Evolutionary conservation across 164 flowering plant genomes (phyloP), one percentile per base, ranked within the genome.

Genomic region (Taxillus chinensis): DNA sequence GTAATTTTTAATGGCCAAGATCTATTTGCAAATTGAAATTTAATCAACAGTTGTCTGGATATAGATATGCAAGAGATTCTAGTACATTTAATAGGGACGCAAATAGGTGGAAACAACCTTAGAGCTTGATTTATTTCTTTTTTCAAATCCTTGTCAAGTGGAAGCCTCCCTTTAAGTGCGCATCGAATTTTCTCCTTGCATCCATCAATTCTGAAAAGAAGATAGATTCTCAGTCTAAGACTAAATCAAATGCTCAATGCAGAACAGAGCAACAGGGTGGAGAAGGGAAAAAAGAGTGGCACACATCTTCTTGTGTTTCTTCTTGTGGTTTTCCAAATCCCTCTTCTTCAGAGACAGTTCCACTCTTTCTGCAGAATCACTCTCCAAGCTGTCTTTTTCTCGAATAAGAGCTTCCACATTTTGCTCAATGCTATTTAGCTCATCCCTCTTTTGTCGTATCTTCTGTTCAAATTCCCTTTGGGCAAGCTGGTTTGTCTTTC

Each of bases 151-250:
- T 82, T 88, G 62, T 88, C 98, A 46, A 79, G 62, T 69, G 98
- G 97, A 74, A 88, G 75, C 75, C 98, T 86, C 65, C 98, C 97
- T 73, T 88, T 93, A 40, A 93, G 84, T 58, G 82, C 89, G 55
- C 78, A 79, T 73, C 84, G 76, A 61, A 90, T 83, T 71, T 55
- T 88, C 27, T 85, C 96, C 67, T 72, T 90, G 84, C 70, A 48
- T 8, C 90, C 98, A 55, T 90, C 92, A 70, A 90, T 69, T 83
- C 98, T 93, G 82, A 67, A 16, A 41, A 67, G 62, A 71, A 10
- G 39, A 48, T 7, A 66, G 45, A 63, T 65, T 45, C 57, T 62
- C 39, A 68, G 56, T 55, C 41, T 66, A 27, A 27, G 2, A 27
- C 27, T 27, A 27, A 27, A 27, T 27, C 46, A 40, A 46, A 16